These are phyloP conservation scores for Trichosporon sp. DNA, from an alignment of 1,284 basidiomycete genomes.

Conservation along the genomic window DNA sequence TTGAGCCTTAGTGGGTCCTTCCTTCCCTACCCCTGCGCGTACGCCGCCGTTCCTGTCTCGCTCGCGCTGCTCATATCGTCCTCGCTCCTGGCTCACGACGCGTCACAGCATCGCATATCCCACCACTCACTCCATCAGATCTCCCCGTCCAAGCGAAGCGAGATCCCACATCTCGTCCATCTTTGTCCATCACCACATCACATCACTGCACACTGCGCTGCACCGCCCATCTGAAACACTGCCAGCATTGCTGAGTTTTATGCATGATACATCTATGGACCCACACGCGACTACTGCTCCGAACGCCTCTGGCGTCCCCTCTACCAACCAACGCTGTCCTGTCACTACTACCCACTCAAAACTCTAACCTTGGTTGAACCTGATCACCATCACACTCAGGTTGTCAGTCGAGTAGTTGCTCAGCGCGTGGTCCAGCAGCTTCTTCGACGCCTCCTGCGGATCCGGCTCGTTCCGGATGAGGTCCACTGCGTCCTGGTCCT, in stretches of 20 bases:
- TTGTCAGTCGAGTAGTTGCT: conserved; percentile 58
- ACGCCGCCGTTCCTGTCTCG: background rate
- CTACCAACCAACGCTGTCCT: background rate
- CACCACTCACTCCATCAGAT: background rate
- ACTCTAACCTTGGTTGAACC: conserved; percentile 18
- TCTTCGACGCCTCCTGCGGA: conserved; percentile 78
- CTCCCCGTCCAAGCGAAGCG: background rate
- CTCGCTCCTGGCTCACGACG: background rate
- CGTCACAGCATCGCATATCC: background rate
- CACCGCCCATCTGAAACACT: background rate
- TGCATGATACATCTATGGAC: conserved; percentile 7
- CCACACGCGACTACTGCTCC: background rate
- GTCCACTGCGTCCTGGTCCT: conserved; percentile 89
- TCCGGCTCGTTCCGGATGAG: conserved; percentile 74
- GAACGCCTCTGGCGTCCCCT: background rate
- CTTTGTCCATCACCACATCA: background rate
- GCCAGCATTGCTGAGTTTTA: background rate
- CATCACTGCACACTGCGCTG: background rate
- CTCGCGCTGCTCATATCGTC: too few species aligned
- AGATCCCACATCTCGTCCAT: background rate
- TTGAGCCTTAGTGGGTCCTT: conserved; percentile 1
- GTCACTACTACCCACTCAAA: background rate
- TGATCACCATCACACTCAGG: conserved; percentile 33
- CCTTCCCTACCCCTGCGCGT: background rate
- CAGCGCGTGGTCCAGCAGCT: conserved; percentile 82